A percentile compares a stretch with the other conserved stretches of the same genome.
phyloP scores from a whole-genome alignment of 2,329 filamentous ascomycete genomes.

The Xylaria sp. region DNA sequence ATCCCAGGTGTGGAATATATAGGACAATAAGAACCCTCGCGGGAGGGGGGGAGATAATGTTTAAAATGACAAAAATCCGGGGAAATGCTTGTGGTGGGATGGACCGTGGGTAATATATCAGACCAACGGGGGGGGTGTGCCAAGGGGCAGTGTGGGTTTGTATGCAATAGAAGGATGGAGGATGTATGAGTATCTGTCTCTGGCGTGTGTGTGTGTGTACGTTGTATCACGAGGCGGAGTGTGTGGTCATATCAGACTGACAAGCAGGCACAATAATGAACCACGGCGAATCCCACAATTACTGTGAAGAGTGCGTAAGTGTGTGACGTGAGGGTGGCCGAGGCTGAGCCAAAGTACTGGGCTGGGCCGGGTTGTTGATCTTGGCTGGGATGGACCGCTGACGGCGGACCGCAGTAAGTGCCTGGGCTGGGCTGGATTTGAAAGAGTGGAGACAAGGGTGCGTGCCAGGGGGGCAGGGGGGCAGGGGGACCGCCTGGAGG shows the following conservation, averaged over 20 bases:
- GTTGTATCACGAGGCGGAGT: constrained; percentile 39
- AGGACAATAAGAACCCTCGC: constrained; percentile 1
- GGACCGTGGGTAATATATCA: constrained; percentile 35
- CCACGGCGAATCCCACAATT: constrained; percentile 13
- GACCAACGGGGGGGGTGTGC: constrained; percentile 21
- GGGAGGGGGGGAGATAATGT: constrained; percentile 4
- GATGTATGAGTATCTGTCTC: constrained; percentile 1
- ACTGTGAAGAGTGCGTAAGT: constrained; percentile 30
- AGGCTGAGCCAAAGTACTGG: constrained; percentile 37
- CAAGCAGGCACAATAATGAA: constrained; percentile 31
- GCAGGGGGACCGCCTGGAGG: constrained; percentile 6
- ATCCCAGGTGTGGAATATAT: constrained; percentile 13
- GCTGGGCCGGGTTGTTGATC: constrained; percentile 23
- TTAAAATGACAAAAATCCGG: constrained; percentile 31
- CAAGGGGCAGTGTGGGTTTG: constrained; percentile 13
- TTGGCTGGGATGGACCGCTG: constrained; percentile 33
- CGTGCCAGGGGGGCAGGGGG: neutral
- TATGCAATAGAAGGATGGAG: constrained; percentile 22
- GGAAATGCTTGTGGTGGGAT: constrained; percentile 26
- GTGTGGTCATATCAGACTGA: constrained; percentile 34
- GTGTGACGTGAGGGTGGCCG: constrained; percentile 37
- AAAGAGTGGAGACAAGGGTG: neutral
- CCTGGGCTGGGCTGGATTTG: constrained; percentile 31
- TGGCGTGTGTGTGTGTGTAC: constrained; percentile 17
- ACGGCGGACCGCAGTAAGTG: constrained; percentile 29